These are phyloP conservation scores for Seminavis robusta DNA, from an alignment of 108 stramenopile species.

Conservation along the genomic window DNA sequence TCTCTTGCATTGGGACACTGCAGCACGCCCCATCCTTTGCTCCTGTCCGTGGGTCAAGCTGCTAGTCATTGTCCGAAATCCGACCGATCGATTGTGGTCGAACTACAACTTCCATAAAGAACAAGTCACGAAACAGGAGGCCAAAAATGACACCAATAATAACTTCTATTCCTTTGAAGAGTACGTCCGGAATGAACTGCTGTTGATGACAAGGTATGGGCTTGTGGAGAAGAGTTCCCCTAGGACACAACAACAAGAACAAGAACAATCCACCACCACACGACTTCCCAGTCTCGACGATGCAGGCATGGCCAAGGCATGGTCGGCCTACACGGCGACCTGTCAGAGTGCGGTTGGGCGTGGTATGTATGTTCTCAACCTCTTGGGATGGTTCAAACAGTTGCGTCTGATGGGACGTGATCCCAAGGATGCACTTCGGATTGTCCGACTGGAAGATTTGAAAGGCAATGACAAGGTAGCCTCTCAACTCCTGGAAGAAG, in stretches of 20 bases:
- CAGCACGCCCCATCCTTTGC: conserved; percentile 10
- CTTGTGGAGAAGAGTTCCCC: too few relatives aligned
- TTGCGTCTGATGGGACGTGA: conserved; percentile 18
- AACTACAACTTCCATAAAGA: conserved; percentile 65
- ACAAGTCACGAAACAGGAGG: not conserved
- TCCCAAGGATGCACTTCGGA: conserved; percentile 1
- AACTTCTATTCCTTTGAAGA: too few relatives aligned
- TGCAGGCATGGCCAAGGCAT: too few relatives aligned
- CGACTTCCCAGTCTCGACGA: too few relatives aligned
- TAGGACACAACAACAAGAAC: too few relatives aligned
- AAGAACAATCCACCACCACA: too few relatives aligned
- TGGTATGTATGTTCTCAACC: conserved; percentile 11
- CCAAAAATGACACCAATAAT: not conserved
- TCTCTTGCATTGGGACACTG: conserved; percentile 10
- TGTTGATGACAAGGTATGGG: too few relatives aligned
- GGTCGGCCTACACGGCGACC: too few relatives aligned
- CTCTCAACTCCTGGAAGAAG: too few relatives aligned
- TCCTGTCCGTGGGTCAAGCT: conserved; percentile 44
- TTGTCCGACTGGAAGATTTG: conserved; percentile 16
- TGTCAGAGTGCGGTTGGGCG: conserved; percentile 11
- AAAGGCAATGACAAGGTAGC: too few relatives aligned
- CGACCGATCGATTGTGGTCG: conserved; percentile 55
- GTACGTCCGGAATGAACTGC: too few relatives aligned
- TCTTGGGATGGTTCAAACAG: conserved; percentile 18
- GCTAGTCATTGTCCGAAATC: conserved; percentile 67